Conservation (phyloP, 2,329 filamentous ascomycete species). For the Biscogniauxia sp. region DNA sequence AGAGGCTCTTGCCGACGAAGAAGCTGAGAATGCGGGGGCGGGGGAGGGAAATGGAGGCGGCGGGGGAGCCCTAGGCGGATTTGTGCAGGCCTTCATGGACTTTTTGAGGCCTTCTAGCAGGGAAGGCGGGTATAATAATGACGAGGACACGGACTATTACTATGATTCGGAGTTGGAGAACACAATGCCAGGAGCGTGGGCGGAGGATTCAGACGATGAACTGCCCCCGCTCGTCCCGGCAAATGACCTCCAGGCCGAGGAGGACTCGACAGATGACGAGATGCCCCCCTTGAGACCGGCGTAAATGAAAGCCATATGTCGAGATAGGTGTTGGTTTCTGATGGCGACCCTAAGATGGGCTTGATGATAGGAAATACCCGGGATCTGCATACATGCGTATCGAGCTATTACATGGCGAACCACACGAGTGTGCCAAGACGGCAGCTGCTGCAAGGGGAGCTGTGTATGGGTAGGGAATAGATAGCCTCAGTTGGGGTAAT, state of each 20-base stretch:
- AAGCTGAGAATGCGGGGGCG: constrained; percentile 6
- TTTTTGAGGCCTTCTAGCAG: constrained; percentile 8
- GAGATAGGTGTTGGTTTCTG: neutral
- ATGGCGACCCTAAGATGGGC: neutral
- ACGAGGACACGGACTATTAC: neutral
- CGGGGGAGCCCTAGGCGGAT: neutral
- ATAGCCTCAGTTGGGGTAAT: too few species aligned
- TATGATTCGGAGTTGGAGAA: constrained; percentile 7
- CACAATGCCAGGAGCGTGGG: constrained; percentile 28
- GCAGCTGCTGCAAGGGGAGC: constrained; percentile 6
- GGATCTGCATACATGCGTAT: neutral
- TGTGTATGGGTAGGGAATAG: constrained; percentile 4
- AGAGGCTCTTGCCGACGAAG: constrained; percentile 15
- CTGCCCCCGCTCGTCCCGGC: constrained; percentile 15
- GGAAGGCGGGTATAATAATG: neutral
- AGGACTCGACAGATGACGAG: constrained; percentile 13
- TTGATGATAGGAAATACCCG: neutral
- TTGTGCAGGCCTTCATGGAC: constrained; percentile 20
- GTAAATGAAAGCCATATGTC: neutral
- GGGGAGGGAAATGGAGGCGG: constrained; percentile 10
- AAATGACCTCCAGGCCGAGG: neutral
- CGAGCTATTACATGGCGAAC: neutral
- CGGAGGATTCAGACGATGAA: constrained; percentile 20
- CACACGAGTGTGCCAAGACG: constrained; percentile 14
- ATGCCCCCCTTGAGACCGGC: constrained; percentile 5